These are phyloP conservation scores for Chenopodium album DNA, from an alignment of 148 eudicot species.

Conservation along the genomic window DNA sequence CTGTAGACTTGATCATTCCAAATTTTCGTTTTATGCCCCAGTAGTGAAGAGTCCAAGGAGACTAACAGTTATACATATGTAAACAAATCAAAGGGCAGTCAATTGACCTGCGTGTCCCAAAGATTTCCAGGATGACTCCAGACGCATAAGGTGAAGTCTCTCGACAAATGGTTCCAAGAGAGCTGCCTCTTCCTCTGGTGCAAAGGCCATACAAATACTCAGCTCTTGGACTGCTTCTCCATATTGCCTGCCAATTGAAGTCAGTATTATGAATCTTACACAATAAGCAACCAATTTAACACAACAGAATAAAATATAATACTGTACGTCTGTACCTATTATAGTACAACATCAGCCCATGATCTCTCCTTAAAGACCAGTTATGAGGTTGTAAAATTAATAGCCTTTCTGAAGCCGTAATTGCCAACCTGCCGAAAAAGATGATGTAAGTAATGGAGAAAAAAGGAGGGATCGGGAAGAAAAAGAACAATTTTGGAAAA, in stretches of 20 bases:
- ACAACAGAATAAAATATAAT: neutral
- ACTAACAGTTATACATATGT: conserved; percentile 13
- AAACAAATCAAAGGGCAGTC: conserved; percentile 35
- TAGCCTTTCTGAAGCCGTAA: conserved; percentile 89
- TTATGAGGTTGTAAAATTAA: conserved; percentile 83
- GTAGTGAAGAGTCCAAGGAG: neutral
- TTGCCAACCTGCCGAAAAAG: conserved; percentile 64
- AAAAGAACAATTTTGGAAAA: neutral
- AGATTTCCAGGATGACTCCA: conserved; percentile 80
- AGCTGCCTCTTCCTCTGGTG: conserved; percentile 91
- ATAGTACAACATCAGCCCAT: conserved; percentile 90
- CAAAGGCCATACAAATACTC: conserved; percentile 97
- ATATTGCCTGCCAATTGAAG: conserved; percentile 55
- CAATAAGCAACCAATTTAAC: neutral
- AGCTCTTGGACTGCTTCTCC: conserved; percentile 84
- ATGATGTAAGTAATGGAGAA: neutral
- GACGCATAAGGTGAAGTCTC: conserved; percentile 70
- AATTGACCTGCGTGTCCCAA: conserved; percentile 55
- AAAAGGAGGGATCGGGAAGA: neutral
- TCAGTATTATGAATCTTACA: neutral
- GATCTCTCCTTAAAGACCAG: conserved; percentile 88
- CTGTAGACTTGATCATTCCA: neutral
- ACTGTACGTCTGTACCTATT: conserved; percentile 45
- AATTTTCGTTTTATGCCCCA: neutral
- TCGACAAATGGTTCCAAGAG: conserved; percentile 78